Conservation (phyloP, 2,329 filamentous ascomycete species). For the Diaporthe humulicola region DNA sequence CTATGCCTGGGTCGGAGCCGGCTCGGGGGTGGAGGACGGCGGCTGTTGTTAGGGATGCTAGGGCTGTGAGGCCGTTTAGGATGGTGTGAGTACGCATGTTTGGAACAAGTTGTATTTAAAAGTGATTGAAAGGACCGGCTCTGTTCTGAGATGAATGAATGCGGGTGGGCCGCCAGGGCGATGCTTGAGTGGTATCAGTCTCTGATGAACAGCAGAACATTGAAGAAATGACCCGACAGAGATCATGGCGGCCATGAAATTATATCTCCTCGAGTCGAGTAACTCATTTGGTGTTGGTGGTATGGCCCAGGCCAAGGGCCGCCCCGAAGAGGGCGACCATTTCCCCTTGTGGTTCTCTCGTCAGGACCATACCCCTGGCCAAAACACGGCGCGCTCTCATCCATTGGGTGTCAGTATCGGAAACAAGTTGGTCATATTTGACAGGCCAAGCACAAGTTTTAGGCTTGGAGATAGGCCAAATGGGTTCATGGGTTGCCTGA, state of each 20-base stretch:
- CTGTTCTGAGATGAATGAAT: neutral
- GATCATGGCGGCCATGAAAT: neutral
- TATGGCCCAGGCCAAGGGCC: neutral
- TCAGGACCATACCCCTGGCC: neutral
- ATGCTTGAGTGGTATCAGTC: neutral
- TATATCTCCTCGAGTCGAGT: neutral
- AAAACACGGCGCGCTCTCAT: neutral
- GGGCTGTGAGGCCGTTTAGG: neutral
- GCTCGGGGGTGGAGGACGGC: slow-evolving; percentile 3
- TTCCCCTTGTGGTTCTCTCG: neutral
- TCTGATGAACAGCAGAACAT: neutral
- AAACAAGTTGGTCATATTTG: neutral
- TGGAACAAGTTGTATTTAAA: neutral
- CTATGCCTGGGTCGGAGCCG: slow-evolving; percentile 33
- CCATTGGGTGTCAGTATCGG: neutral
- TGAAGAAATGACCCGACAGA: neutral
- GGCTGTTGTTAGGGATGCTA: neutral
- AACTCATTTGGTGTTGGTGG: neutral
- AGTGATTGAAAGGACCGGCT: neutral
- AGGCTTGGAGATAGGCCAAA: neutral
- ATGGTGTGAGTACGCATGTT: slow-evolving; percentile 11
- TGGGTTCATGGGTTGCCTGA: too few species aligned
- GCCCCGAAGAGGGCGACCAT: neutral
- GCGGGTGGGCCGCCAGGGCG: neutral
- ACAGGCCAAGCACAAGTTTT: neutral